phyloP scores from a whole-genome alignment of 345 rosid genomes.

The Toxicodendron radicans region DNA sequence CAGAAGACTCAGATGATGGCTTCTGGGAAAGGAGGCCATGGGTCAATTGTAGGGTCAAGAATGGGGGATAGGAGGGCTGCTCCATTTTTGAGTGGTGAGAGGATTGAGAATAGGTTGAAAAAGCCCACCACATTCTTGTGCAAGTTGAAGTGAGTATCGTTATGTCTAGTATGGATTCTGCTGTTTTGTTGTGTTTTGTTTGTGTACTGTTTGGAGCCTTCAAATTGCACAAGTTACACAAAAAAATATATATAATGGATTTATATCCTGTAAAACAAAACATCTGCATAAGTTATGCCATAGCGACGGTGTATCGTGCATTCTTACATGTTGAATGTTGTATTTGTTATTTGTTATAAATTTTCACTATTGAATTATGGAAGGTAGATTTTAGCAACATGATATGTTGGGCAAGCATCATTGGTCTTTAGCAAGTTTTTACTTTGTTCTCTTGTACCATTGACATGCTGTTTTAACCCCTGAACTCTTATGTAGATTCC shows the following conservation, averaged over 20 bases:
- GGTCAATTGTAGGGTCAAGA: conserved; percentile 68
- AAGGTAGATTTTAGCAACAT: background rate
- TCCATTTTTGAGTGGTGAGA: conserved; percentile 68
- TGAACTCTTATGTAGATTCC: conserved; percentile 55
- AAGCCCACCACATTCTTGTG: conserved; percentile 99
- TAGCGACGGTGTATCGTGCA: background rate
- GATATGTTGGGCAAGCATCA: background rate
- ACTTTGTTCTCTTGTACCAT: background rate
- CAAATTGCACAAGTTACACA: background rate
- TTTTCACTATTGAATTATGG: background rate
- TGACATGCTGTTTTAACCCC: conserved; percentile 14
- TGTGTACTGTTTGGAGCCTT: background rate
- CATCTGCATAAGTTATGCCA: background rate
- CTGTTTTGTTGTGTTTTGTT: background rate
- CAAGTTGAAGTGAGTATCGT: conserved; percentile 86
- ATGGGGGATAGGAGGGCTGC: conserved; percentile 81
- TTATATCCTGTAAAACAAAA: background rate
- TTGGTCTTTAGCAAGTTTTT: background rate
- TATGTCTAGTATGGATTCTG: background rate
- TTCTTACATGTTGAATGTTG: background rate
- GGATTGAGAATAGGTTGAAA: conserved; percentile 89
- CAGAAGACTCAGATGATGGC: conserved; percentile 57
- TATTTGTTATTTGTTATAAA: background rate
- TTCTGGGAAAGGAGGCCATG: conserved; percentile 68
- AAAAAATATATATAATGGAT: background rate